Evolutionary conservation across 495 filamentous ascomycete species (phyloP).

Genomic region (Aspergillus steynii): DNA sequence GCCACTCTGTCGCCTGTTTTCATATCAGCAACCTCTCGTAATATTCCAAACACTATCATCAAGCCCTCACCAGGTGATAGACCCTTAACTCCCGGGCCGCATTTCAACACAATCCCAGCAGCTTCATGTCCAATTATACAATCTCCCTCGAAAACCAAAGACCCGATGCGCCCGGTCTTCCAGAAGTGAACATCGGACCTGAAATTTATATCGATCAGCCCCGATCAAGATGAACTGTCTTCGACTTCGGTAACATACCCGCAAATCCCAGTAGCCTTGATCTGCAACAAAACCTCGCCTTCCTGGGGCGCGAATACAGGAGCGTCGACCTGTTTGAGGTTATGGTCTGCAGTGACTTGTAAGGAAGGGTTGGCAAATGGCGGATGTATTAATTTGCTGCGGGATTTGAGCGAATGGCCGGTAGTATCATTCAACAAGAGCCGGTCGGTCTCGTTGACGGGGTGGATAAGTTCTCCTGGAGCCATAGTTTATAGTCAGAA

Average conservation of each 20-base stretch:
- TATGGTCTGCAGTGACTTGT: conserved; percentile 58
- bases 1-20: conserved; percentile 66
- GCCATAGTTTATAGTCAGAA: not conserved
- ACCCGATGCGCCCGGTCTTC: conserved; percentile 75
- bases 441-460: not conserved
- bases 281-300: conserved; percentile 52
- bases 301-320: conserved; percentile 47
- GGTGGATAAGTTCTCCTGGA: not conserved
- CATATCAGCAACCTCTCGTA: not conserved
- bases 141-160: conserved; percentile 66
- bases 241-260: conserved; percentile 14
- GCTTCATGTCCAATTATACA: conserved; percentile 80
- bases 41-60: not conserved
- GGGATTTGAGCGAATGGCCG: not conserved
- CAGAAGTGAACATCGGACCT: conserved; percentile 67
- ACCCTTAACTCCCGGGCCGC: conserved; percentile 49
- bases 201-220: too few species aligned
- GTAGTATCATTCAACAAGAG: not conserved
- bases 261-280: conserved; percentile 54
- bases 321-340: conserved; percentile 49
- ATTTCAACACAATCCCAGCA: conserved; percentile 63
- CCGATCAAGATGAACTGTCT: too few species aligned
- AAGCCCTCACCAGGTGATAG: conserved; percentile 32
- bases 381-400: conserved; percentile 7
- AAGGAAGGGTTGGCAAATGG: conserved; percentile 51